Base-by-base conservation (phyloP, 2,329 filamentous ascomycete species). In the Colletotrichum orbiculare region DNA sequence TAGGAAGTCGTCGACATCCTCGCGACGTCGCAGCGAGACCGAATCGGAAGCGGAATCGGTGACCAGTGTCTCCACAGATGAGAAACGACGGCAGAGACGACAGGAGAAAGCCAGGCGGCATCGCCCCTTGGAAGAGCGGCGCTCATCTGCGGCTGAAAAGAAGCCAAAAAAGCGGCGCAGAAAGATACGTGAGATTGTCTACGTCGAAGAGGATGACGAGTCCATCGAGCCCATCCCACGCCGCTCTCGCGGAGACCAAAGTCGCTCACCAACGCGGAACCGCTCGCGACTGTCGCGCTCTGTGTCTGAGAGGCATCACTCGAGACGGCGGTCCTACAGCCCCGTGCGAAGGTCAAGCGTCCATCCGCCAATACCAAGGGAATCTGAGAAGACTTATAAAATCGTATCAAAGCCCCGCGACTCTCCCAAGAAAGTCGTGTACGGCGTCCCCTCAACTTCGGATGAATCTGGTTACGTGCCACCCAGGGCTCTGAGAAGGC, bases 21-120 rank as follows among this genome's bases (percentile, higher is more conserved):
- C 48, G 15, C 48, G 37, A 13, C 49, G 54, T n/a, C n/a, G 38
- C 38, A 56, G 78, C 3, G 71, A 76, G 8, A 75, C 72, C 54
- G 79, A 77, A 34, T 78, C 78, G 6, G 80, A 79, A 17, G 73
- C 73, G 43, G 78, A 78, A 12, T 78, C 77, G n/a, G 76, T 75
- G n/a, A 71, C 72, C 5, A 77, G 75, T 45, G 68, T 72, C n/a
- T 76, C 75, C 37, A 76, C 76, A 7, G 70, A 71, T 17, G 77
- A 78, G 9, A 74, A 77, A 45, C 50, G 57, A 41, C 58, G 71
- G 54, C 64, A 66, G 35, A 62, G 67, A 66, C 63, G 60, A 61
- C 64, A 57, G 48, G 59, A 53, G 15, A 56, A 46, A 15, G 48
- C 39, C 6, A 62, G 60, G 47, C 13, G 63, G 33, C 58, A 48